Conservation (phyloP, 768 basidiomycete genomes). For the Rhodocollybia butyracea region DNA sequence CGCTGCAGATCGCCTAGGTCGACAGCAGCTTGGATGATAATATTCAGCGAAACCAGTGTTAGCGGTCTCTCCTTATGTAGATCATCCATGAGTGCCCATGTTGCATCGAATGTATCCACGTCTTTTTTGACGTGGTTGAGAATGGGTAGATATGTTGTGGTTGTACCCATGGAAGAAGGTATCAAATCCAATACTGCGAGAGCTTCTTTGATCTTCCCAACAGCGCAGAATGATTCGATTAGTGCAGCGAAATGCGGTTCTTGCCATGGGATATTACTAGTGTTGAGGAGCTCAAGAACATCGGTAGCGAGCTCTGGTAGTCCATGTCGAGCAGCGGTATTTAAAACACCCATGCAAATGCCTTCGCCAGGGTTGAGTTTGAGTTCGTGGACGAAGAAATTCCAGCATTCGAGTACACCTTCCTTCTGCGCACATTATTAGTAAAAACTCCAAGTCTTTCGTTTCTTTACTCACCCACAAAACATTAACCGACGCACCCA, state of each 20-base stretch:
- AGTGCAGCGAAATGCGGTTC: constrained; percentile 80
- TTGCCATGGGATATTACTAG: constrained; percentile 42
- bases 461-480: constrained; percentile 57
- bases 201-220: constrained; percentile 58
- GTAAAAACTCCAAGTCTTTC: neutral
- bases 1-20: constrained; percentile 66
- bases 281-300: constrained; percentile 55
- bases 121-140: constrained; percentile 42
- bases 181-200: constrained; percentile 57
- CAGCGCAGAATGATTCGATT: constrained; percentile 67
- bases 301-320: constrained; percentile 65
- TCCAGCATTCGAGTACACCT: constrained; percentile 65
- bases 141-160: constrained; percentile 57
- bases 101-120: constrained; percentile 54
- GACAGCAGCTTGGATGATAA: constrained; percentile 63
- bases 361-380: constrained; percentile 72
- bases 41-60: constrained; percentile 60
- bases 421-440: constrained; percentile 44
- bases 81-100: constrained; percentile 63
- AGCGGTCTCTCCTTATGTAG: constrained; percentile 51
- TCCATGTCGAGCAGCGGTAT: constrained; percentile 73
- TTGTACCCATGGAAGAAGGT: constrained; percentile 52
- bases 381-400: constrained; percentile 47
- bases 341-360: constrained; percentile 61
- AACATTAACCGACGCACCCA: constrained; percentile 58